These are phyloP conservation scores for Chlorella vulgaris DNA, from an alignment of 139 green algal genomes.

Conservation along the genomic window DNA sequence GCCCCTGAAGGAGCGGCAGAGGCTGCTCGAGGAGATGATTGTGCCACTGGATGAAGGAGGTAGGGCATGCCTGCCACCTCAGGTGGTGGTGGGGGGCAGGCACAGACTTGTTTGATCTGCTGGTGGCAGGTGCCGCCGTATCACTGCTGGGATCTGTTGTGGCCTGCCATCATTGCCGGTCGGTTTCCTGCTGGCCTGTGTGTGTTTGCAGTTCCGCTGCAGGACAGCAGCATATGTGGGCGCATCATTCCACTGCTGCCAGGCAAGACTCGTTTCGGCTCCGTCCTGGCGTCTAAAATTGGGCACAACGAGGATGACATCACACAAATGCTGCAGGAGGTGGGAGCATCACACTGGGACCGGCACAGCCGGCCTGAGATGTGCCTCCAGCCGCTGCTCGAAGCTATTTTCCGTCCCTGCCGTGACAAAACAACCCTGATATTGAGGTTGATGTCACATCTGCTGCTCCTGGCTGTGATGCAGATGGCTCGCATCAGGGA, in stretches of 20 bases:
- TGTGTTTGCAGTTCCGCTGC: constrained; percentile 7
- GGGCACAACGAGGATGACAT: constrained; percentile 53
- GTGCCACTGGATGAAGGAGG: not conserved
- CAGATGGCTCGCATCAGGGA: constrained; percentile 54
- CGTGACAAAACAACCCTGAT: not conserved
- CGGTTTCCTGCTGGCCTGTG: too few relatives aligned
- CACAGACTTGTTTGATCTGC: not conserved
- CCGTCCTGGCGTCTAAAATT: not conserved
- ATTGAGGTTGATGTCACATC: not conserved
- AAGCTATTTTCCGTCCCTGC: not conserved
- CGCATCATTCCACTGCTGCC: constrained; percentile 55
- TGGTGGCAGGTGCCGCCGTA: too few relatives aligned
- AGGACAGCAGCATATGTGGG: constrained; percentile 35
- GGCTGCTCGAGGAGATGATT: constrained; percentile 53
- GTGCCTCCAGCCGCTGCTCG: not conserved
- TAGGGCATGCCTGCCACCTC: not conserved
- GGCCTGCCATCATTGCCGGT: too few relatives aligned
- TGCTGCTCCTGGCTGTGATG: not conserved
- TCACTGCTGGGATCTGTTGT: too few relatives aligned
- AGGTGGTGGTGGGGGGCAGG: not conserved
- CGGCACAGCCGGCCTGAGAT: not conserved
- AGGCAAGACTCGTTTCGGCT: constrained; percentile 33
- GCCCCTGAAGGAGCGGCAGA: constrained; percentile 62
- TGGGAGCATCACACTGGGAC: too few relatives aligned
- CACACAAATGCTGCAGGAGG: constrained; percentile 47